Conservation (phyloP, 2,329 filamentous ascomycete genomes). For the Alternaria brassicae region DNA sequence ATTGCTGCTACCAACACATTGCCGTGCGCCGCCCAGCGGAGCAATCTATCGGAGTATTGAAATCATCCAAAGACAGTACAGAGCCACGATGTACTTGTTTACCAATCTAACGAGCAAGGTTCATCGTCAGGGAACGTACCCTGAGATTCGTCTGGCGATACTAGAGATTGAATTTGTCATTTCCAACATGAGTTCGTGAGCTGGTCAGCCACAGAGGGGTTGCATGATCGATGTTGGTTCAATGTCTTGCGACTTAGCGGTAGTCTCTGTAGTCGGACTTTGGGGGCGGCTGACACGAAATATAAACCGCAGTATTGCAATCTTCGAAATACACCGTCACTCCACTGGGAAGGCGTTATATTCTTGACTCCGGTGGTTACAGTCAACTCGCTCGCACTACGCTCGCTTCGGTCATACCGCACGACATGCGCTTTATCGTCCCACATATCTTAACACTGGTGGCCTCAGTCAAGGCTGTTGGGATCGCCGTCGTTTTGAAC, state of each 20-base stretch:
- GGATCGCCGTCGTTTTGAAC: constrained; percentile 37
- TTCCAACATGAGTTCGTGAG: background rate
- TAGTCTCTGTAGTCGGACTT: background rate
- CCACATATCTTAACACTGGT: constrained; percentile 20
- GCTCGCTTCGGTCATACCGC: background rate
- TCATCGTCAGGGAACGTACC: background rate
- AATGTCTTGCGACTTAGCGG: background rate
- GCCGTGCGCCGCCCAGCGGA: background rate
- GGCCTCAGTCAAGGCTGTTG: constrained; percentile 28
- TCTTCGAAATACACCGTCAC: background rate
- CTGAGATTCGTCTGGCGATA: constrained; percentile 2
- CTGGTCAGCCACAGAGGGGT: background rate
- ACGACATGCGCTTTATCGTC: constrained; percentile 26
- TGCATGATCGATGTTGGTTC: background rate
- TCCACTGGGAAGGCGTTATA: background rate
- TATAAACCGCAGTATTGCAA: background rate
- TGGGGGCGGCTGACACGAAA: background rate
- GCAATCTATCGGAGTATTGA: constrained; percentile 25
- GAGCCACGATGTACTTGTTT: constrained; percentile 2
- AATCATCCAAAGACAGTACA: constrained; percentile 18
- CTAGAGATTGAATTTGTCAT: background rate
- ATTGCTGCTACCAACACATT: constrained; percentile 6
- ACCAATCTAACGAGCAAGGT: constrained; percentile 13
- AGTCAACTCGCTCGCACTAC: background rate
- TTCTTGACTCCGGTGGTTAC: background rate